Base-by-base conservation (phyloP, 352 stramenopile species). In the Hyaloperonospora brassicae region DNA sequence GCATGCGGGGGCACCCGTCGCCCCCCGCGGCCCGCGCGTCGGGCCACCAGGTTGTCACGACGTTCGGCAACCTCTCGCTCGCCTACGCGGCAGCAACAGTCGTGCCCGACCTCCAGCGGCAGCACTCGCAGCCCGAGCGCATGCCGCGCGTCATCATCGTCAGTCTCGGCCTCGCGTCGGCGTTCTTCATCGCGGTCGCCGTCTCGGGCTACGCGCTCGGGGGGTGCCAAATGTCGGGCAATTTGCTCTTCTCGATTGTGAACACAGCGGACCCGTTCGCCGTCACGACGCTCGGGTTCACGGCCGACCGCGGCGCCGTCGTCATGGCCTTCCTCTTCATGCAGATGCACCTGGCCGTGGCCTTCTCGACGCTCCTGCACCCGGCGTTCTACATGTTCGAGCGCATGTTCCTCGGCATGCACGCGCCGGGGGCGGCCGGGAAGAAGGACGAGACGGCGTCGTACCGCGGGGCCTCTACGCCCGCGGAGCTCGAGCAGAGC, bases 301-400 rank as follows among this genome's bases (percentile, higher is more conserved):
- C 54, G 0, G 52, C 61, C 12, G 24, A 60, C 47, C 61, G 61
- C 12, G 61, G 55, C 3, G 31, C 61, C 0, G 43, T 68, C 2
- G 51, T 68, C 35, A 68, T 68, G 47, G 48, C 61, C 1, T 68
- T 47, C 30, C 43, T 68, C 27, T 68, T 68, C 47, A 68, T 68
- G 61, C 61, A 68, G 25, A 49, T 64, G 55, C 61, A 68, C 36
- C 31, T 68, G 31, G 44, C 50, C 0, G 55, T 68, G 25, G 61
- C 61, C 25, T 68, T 68, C 44, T 57, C 55, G 10, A 64, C 55
- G 3, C 42, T 68, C 25, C 48, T 68, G 40, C 56, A 64, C 24
- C 61, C 61, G 21, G 61, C 61, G 12, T 68, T 68, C 47, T 68
- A 64, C 51, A 57, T 68, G 47, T 54, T 62, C 27, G 59, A 66